These are phyloP conservation scores for Aspergillus wentii DNA, from an alignment of 495 filamentous ascomycete species.

Conservation along the genomic window DNA sequence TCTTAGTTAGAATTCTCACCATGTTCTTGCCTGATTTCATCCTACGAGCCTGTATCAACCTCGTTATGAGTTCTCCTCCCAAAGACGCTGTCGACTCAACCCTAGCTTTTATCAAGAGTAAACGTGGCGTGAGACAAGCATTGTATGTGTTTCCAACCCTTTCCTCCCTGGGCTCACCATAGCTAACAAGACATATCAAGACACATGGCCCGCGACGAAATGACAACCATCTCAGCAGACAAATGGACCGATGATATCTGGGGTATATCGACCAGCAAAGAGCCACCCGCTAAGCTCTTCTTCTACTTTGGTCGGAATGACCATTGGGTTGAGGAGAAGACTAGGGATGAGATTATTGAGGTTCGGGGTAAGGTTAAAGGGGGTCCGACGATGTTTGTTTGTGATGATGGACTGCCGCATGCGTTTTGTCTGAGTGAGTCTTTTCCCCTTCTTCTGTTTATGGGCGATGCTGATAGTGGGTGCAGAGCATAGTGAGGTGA, in stretches of 20 bases:
- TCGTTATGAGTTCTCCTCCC: slow-evolving; percentile 49
- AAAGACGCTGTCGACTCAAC: slow-evolving; percentile 56
- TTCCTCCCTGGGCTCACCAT: background rate
- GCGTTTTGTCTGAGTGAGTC: slow-evolving; percentile 74
- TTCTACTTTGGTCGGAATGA: slow-evolving; percentile 79
- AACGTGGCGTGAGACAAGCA: slow-evolving; percentile 63
- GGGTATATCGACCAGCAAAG: slow-evolving; percentile 50
- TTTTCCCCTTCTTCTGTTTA: background rate
- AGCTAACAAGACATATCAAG: slow-evolving; percentile 23
- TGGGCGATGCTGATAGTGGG: slow-evolving; percentile 5
- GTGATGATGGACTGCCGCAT: slow-evolving; percentile 69
- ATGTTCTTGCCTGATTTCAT: slow-evolving; percentile 35
- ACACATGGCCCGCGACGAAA: slow-evolving; percentile 68
- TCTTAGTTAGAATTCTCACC: slow-evolving; percentile 45
- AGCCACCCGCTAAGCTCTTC: slow-evolving; percentile 52
- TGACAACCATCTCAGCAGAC: slow-evolving; percentile 69
- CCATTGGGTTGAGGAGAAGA: slow-evolving; percentile 75
- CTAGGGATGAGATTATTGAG: slow-evolving; percentile 68
- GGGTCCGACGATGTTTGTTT: slow-evolving; percentile 66
- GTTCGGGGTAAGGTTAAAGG: slow-evolving; percentile 37
- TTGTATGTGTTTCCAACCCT: slow-evolving; percentile 41
- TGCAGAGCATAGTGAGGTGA: slow-evolving; percentile 55
- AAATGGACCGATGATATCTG: slow-evolving; percentile 78
- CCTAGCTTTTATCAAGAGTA: slow-evolving; percentile 54
- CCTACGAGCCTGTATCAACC: slow-evolving; percentile 38